phyloP scores from a whole-genome alignment of 2,329 filamentous ascomycete genomes.

The Colletotrichum cordylinicola region DNA sequence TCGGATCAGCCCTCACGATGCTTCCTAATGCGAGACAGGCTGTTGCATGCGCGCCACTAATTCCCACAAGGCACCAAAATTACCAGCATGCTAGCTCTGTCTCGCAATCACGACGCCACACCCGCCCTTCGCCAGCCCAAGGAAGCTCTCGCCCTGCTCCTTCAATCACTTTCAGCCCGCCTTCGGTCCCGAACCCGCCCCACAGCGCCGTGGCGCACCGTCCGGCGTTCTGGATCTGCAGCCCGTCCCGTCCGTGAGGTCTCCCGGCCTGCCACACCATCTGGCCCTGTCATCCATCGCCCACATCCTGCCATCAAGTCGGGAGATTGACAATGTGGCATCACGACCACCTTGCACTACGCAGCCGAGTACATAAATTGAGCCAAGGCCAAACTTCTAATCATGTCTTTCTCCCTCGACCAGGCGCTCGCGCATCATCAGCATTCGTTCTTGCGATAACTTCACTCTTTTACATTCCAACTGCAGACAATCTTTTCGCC shows the following conservation, averaged over 20 bases:
- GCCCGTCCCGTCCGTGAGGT: background rate
- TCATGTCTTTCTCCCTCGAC: background rate
- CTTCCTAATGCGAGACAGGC: background rate
- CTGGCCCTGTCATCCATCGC: background rate
- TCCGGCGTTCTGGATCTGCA: constrained; percentile 1
- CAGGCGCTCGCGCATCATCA: background rate
- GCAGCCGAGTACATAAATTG: background rate
- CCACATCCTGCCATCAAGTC: background rate
- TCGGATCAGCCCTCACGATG: background rate
- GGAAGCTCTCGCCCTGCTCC: background rate
- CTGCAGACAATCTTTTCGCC: background rate
- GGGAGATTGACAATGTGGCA: background rate
- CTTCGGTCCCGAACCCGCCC: background rate
- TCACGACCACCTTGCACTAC: background rate
- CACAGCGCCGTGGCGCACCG: background rate
- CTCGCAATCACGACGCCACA: background rate
- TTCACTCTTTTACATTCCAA: background rate
- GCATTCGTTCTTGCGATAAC: background rate
- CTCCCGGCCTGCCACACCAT: background rate
- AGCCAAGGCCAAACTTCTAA: background rate
- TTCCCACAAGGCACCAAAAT: background rate
- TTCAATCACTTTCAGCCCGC: background rate
- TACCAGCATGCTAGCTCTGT: background rate
- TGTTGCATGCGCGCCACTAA: background rate
- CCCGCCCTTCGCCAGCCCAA: background rate